phyloP scores from a whole-genome alignment of 2,329 filamentous ascomycete genomes.

The Venturia aucupariae region DNA sequence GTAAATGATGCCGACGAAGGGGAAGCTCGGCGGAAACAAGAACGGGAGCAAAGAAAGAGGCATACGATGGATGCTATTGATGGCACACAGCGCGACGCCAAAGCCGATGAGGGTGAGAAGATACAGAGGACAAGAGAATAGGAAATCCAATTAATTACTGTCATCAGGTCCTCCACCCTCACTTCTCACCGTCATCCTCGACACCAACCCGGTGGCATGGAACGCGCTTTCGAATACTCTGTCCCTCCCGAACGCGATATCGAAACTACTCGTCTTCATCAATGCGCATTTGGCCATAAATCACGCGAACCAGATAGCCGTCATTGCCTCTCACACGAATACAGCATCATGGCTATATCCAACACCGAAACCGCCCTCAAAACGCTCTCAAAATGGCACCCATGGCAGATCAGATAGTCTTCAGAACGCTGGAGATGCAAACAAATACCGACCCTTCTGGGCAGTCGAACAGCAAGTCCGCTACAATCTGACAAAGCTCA shows the following conservation, averaged over 20 bases:
- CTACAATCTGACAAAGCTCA: conserved; percentile 61
- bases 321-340: conserved; percentile 82
- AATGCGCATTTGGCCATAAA: conserved; percentile 94
- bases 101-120: conserved; percentile 26
- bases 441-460: conserved; percentile 90
- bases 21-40: not conserved
- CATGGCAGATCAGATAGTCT: conserved; percentile 18
- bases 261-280: conserved; percentile 88
- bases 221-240: conserved; percentile 64
- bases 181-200: conserved; percentile 81
- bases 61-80: conserved; percentile 55
- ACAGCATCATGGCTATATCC: conserved; percentile 88
- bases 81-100: conserved; percentile 40
- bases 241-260: conserved; percentile 73
- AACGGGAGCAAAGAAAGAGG: not conserved
- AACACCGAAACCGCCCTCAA: conserved; percentile 28
- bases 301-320: conserved; percentile 83
- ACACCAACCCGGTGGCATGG: conserved; percentile 96
- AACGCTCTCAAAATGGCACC: conserved; percentile 18
- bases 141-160: not conserved
- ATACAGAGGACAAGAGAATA: not conserved
- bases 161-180: conserved; percentile 55
- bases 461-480: conserved; percentile 77
- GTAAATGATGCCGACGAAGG: not conserved
- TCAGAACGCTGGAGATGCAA: conserved; percentile 44